A percentile compares a stretch with the other conserved stretches of the same genome.
Conservation (phyloP, 1,139 yeast species). For the Yamadazyma buinensis region DNA sequence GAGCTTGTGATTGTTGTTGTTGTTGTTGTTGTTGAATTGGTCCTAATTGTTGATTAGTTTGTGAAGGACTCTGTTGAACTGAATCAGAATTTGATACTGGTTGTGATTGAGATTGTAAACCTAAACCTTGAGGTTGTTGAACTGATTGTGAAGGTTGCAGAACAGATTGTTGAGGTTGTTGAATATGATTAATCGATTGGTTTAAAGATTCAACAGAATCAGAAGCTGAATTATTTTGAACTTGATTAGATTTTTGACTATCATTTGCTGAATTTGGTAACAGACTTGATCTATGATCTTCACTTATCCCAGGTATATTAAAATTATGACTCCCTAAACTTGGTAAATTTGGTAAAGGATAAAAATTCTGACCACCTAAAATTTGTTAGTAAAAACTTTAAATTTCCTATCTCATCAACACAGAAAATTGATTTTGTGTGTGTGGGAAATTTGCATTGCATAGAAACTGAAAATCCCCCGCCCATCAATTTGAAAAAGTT, state of each 20-base stretch:
- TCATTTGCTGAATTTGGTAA: not conserved
- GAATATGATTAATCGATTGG: too few relatives aligned
- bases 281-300: constrained; percentile 13
- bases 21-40: not conserved
- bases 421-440: too few relatives aligned
- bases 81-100: too few relatives aligned
- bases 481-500: too few relatives aligned
- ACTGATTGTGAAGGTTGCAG: constrained; percentile 1
- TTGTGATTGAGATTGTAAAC: too few relatives aligned
- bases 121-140: not conserved
- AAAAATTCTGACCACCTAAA: constrained; percentile 45
- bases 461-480: too few relatives aligned
- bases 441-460: too few relatives aligned
- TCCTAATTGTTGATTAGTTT: constrained; percentile 1
- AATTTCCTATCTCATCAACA: too few relatives aligned
- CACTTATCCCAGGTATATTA: constrained; percentile 44
- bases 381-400: too few relatives aligned
- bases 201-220: not conserved
- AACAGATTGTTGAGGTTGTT: constrained; percentile 2
- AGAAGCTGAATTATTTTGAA: not conserved
- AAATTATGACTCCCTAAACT: constrained; percentile 47
- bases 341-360: constrained; percentile 50
- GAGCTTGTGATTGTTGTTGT: constrained; percentile 1
- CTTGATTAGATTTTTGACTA: constrained; percentile 5
- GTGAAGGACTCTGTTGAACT: too few relatives aligned